Base-by-base conservation (phyloP, 2,329 filamentous ascomycete species). In the Dothistroma septosporum region DNA sequence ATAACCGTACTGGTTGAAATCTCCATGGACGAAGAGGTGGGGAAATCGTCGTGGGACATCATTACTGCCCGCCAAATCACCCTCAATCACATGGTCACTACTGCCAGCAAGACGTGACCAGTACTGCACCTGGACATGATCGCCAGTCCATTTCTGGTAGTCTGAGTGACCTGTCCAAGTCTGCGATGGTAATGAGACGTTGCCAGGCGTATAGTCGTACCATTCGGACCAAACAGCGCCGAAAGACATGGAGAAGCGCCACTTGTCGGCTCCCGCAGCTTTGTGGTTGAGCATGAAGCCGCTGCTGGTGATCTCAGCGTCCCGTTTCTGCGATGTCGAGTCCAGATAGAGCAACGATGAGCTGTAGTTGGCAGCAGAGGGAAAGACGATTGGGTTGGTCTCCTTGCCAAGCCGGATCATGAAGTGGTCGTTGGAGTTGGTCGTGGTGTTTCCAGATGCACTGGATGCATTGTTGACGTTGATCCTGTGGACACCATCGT, bases 91-190 rank as follows among this genome's bases (percentile, higher is more conserved):
- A 65, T 87, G 83, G 63, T 80, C 78, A 67, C 83, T 85, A 64
- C 84, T 87, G 7, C 84, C 84, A 21, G 83, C 78, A 56, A 83
- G 74, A 57, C 78, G 77, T 68, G 79, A 85, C 80, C 81, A 88
- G 70, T 88, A 88, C 67, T 88, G 84, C 24, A 87, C 79, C 28
- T 81, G 79, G 37, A 88, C 77, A 67, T 88, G 86, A 47, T 87
- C 80, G 28, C 85, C 86, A 28, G 78, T 68, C 86, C 86, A 88
- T 50, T 73, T 72, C 70, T 88, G 85, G 4, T 77, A 68, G 19
- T 79, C 75, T 24, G 65, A 66, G 0, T 83, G 84, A n/a, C 86
- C 86, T 4, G 77, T 78, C 86, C 86, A 88, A 3, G 76, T 66
- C 61, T 82, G 79, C 48, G 76, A 70, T 19, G 76, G 64, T 28